These are phyloP conservation scores for Heliamphora exappendiculata DNA, from an alignment of 148 eudicot species.

Conservation along the genomic window DNA sequence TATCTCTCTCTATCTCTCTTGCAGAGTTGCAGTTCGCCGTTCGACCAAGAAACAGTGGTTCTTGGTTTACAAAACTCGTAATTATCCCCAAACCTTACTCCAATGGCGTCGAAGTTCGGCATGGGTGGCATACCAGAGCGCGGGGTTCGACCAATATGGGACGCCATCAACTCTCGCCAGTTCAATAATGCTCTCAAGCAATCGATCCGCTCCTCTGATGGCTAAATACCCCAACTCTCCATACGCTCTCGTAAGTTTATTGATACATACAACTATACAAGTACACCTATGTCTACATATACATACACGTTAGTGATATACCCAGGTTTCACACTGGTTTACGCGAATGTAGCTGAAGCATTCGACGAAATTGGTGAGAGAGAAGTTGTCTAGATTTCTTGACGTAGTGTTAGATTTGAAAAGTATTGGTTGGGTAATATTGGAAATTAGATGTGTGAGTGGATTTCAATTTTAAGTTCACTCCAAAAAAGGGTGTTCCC, in stretches of 20 bases:
- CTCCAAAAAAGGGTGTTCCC: too few species aligned
- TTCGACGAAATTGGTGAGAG: neutral
- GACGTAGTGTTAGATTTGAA: neutral
- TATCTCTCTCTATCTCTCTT: neutral
- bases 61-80: neutral
- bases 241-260: slow-evolving; percentile 59
- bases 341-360: slow-evolving; percentile 1
- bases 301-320: neutral
- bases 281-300: too few species aligned
- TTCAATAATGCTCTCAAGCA: slow-evolving; percentile 82
- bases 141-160: slow-evolving; percentile 86
- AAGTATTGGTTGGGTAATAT: too few species aligned
- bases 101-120: slow-evolving; percentile 69
- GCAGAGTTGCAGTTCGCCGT: neutral
- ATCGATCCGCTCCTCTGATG: slow-evolving; percentile 50
- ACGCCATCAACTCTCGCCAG: slow-evolving; percentile 87
- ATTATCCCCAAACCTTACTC: neutral
- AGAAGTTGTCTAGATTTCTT: neutral
- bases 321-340: neutral
- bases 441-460: too few species aligned
- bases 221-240: slow-evolving; percentile 66
- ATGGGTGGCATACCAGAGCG: slow-evolving; percentile 92
- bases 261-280: too few species aligned
- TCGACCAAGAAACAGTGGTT: neutral
- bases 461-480: too few species aligned